Base-by-base conservation (phyloP, 169 alveolate genomes). In the Cytauxzoon felis region DNA sequence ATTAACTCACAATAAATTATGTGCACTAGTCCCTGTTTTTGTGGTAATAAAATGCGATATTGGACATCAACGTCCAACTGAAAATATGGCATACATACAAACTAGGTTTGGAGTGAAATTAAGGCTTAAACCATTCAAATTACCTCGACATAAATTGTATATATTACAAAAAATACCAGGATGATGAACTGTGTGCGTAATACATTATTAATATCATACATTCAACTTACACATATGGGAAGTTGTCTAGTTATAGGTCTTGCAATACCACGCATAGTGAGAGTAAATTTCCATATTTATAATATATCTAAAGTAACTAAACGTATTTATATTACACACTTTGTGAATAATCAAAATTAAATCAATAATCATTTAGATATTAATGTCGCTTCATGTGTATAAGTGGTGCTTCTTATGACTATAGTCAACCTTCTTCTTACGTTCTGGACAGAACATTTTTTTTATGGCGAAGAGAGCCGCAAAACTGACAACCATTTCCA, bases 401-500 rank as follows among this genome's bases (percentile, higher is more conserved):
- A n/a, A n/a, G n/a, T n/a, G n/a, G n/a, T n/a, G n/a, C n/a, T n/a
- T n/a, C n/a, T n/a, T n/a, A n/a, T n/a, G n/a, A n/a, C n/a, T n/a
- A n/a, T n/a, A n/a, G n/a, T n/a, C n/a, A n/a, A n/a, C 13, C 54
- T 45, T 58, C 49, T 68, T 59, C 38, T 65, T 52, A 41, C 47
- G 38, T 45, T 49, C 73, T 1, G 84, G 82, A 38, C 90, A 82
- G 34, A n/a, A 71, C 41, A 48, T 29, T 58, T 16, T 68, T 81
- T 38, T 53, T 48, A 54, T 82, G 90, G 18, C 52, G 24, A 11
- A 81, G 84, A 2, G 90, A 82, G 7, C 87, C 90, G 49, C 90
- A 82, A 41, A 64, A 73, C 50, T 30, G 59, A 36, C 90, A 82
- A n/a, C 72, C 57, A 42, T 87, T 81, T 16, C 90, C 90, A 5